Percentiles rank a stretch among this genome's conserved stretches.
Evolutionary conservation across 2,329 filamentous ascomycete genomes (phyloP).

Genomic region (Colletotrichum gigasporum): DNA sequence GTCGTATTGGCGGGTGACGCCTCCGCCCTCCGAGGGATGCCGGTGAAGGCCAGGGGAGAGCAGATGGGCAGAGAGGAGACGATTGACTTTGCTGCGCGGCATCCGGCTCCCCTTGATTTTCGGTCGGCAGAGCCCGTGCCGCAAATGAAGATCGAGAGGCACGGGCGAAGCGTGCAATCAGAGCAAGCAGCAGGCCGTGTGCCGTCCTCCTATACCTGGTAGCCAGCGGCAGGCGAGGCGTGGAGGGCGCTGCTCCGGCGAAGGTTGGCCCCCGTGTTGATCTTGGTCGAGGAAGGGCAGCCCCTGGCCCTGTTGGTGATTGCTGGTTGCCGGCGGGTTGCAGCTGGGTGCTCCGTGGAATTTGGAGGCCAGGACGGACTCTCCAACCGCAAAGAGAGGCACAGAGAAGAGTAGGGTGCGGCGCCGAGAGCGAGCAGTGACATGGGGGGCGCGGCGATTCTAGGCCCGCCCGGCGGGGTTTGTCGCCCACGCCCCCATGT

Average conservation of each 20-base stretch:
- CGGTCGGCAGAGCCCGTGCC: slow-evolving; percentile 11
- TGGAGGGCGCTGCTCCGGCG: background rate
- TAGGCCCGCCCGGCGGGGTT: slow-evolving; percentile 24
- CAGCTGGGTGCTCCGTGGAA: background rate
- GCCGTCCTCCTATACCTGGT: too few species aligned
- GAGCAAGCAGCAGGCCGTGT: background rate
- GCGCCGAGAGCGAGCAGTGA: background rate
- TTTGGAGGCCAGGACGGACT: too few species aligned
- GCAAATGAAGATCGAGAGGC: background rate
- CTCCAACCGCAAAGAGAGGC: background rate
- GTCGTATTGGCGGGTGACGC: background rate
- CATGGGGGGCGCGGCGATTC: slow-evolving; percentile 23
- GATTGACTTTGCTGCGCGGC: background rate
- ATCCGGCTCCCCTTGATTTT: slow-evolving; percentile 7
- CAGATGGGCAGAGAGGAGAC: background rate
- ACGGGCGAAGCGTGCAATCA: slow-evolving; percentile 2
- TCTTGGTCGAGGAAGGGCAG: background rate
- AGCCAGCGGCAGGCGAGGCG: background rate
- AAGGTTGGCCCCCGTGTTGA: slow-evolving; percentile 10
- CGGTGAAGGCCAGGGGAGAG: background rate
- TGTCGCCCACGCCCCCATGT: slow-evolving; percentile 24
- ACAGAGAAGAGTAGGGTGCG: background rate
- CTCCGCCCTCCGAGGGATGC: background rate
- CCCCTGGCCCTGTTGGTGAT: background rate
- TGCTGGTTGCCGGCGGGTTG: slow-evolving; percentile 13